Conservation (phyloP, 2,329 filamentous ascomycete genomes). For the Paracamarosporium sp. region DNA sequence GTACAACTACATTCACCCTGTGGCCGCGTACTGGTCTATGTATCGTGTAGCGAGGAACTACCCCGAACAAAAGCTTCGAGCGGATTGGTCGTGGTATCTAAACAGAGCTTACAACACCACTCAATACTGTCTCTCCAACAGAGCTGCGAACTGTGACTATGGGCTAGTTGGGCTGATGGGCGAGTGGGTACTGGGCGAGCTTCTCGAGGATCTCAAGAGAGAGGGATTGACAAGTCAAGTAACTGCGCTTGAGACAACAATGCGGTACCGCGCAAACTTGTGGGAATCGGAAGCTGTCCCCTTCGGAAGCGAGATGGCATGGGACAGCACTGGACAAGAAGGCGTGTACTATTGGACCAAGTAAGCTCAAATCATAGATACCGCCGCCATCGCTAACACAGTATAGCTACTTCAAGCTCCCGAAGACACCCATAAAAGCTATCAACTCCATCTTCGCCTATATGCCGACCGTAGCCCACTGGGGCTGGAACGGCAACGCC, state of each 20-base stretch:
- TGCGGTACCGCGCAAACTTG: conserved; percentile 56
- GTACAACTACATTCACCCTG: conserved; percentile 66
- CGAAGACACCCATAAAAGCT: conserved; percentile 57
- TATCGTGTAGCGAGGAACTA: conserved; percentile 62
- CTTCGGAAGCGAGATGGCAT: conserved; percentile 67
- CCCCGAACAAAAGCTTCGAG: conserved; percentile 50
- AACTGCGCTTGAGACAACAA: conserved; percentile 50
- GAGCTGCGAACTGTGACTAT: conserved; percentile 49
- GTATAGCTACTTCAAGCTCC: conserved; percentile 56
- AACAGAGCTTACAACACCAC: conserved; percentile 61
- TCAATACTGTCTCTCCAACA: conserved; percentile 43
- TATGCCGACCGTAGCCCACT: conserved; percentile 65
- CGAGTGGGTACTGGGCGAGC: conserved; percentile 63
- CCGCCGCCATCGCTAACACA: neutral
- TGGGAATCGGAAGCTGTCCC: conserved; percentile 63
- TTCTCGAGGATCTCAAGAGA: conserved; percentile 58
- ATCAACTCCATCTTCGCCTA: conserved; percentile 63
- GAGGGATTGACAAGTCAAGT: conserved; percentile 55
- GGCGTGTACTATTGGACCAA: conserved; percentile 67
- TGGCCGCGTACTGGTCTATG: conserved; percentile 63
- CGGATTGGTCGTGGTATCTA: conserved; percentile 63
- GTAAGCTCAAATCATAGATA: neutral
- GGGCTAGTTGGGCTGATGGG: conserved; percentile 63
- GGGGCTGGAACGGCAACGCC: conserved; percentile 69
- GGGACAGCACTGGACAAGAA: conserved; percentile 69